Base-by-base conservation (phyloP, 306 rosid genomes). In the Quercus berberidifolia region DNA sequence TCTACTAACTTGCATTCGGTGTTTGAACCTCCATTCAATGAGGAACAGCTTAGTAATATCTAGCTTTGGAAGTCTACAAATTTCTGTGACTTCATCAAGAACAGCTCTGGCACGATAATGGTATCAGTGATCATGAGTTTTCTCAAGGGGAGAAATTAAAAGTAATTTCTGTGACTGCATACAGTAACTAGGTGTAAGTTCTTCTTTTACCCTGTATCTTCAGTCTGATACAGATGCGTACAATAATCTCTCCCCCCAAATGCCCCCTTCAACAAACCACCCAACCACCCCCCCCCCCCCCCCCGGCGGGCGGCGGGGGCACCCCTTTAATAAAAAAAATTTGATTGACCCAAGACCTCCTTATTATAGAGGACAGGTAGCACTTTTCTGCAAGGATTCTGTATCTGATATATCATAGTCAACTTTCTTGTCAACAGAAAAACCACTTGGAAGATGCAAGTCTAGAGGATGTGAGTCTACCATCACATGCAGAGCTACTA, bases 381-480 rank as follows among this genome's bases (percentile, higher is more conserved):
- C 7, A 3, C 17, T 12, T 23, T 8, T 10, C 12, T 59, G 31
- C 31, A 21, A 59, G 65, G 65, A 23, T 8, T 19, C 41, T 62
- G 69, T 28, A 14, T 63, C 41, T 14, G 41, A 28, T 26, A 12
- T 35, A 63, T 63, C 17, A 63, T 13, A 4, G 10, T 63, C 28
- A 63, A 63, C 20, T 70, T 69, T 75, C n/a, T 71, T 67, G 69
- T 71, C 60, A 17, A 26, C 82, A 81, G 85, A 69, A 38, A 33
- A 25, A 76, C 20, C 76, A 23, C 31, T 74, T 65, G 26, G 69
- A 82, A 3, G n/a, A 33, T 55, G 74, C n/a, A 13, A 68, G 51
- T 26, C 62, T 68, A 26, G 69, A 82, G 5, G 15, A 33, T 55
- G 74, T 30, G 68, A 68, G 51, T 26, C 55, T 58, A 31, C 67